Evolutionary conservation across 1,284 basidiomycete genomes (phyloP), one percentile per base, ranked within the genome.

Genomic region (Thelephora terrestris): DNA sequence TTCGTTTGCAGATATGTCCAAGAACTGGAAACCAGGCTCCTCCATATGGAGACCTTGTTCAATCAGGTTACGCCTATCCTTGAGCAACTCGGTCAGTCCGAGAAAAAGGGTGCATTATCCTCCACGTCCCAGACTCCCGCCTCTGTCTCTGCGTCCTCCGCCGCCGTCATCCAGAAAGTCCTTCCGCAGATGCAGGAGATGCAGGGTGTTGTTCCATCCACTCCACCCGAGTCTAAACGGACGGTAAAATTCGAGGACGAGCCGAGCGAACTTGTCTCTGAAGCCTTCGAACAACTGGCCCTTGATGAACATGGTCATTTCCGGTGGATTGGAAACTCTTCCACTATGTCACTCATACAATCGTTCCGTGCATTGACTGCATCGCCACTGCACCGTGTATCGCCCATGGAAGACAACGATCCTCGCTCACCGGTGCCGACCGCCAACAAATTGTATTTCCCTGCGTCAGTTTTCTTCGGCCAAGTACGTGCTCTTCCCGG

Each of bases 261-360:
- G 62, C 74, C 88, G 55, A 79, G 76, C 55, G 29, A 32, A 32
- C 3, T 32, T 7, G 29, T 32, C 9, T 32, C 29, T 6, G 86
- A 90, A 61, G 81, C 84, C 23, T 84, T 89, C 59, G 90, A 89
- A 18, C 89, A 91, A 61, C 76, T 92, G 49, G 85, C 88, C 23
- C 73, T 91, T 43, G 90, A 93, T 58, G 90, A 92, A 62, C 82
- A 91, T 56, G 90, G 90, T 20, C 89, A 91, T 64, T 81, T 87
- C 70, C 80, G 90, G 52, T 93, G 90, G 90, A 92, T 93, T 57
- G 90, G 90, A 29, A 85, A 88, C 43, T 91, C 89, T 7, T 91
- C 88, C 23, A 91, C 90, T 9, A 85, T 93, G 79, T 88, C 89
- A 7, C 75, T 93, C 55, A 89, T 93, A 48, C 88, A 92, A 61